phyloP scores from a whole-genome alignment of 805 yeast species.

The Helenozyma baotianmanensis region DNA sequence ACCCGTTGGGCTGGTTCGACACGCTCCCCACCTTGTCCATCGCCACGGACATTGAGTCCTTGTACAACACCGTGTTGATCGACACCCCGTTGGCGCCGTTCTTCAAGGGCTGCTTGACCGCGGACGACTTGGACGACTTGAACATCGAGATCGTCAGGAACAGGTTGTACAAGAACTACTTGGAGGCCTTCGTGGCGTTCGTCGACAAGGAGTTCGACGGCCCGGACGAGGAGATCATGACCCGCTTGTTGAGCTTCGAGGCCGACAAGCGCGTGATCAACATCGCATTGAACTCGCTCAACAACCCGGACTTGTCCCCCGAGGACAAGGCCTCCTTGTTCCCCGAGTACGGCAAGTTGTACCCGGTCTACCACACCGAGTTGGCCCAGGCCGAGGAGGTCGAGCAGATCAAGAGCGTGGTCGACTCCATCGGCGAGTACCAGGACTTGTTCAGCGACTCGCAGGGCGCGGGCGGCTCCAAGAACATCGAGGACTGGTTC shows the following conservation, averaged over 20 bases:
- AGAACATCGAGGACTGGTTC: conserved; percentile 88
- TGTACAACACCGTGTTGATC: conserved; percentile 85
- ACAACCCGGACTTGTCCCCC: conserved; percentile 65
- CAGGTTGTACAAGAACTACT: conserved; percentile 84
- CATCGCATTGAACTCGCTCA: conserved; percentile 84
- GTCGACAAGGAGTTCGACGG: conserved; percentile 53
- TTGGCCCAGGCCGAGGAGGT: conserved; percentile 78
- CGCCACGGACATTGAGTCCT: conserved; percentile 91
- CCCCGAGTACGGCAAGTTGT: conserved; percentile 79
- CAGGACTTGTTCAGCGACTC: conserved; percentile 47
- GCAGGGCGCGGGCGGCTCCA: conserved; percentile 35
- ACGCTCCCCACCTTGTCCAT: conserved; percentile 92
- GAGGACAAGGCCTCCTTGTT: conserved; percentile 68
- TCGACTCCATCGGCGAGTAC: conserved; percentile 63
- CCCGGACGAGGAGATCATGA: conserved; percentile 84
- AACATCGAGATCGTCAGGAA: conserved; percentile 94
- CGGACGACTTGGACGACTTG: conserved; percentile 87
- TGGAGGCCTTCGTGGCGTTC: conserved; percentile 79
- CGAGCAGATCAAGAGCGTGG: conserved; percentile 69
- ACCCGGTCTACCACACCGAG: conserved; percentile 61
- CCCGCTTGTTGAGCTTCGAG: conserved; percentile 73
- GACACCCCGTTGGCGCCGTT: conserved; percentile 98
- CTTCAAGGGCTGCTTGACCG: conserved; percentile 82
- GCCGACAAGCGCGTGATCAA: conserved; percentile 94
- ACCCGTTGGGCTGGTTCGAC: conserved; percentile 98